These are phyloP conservation scores for Blumeriella jaapii DNA, from an alignment of 2,329 filamentous ascomycete species.

Conservation along the genomic window DNA sequence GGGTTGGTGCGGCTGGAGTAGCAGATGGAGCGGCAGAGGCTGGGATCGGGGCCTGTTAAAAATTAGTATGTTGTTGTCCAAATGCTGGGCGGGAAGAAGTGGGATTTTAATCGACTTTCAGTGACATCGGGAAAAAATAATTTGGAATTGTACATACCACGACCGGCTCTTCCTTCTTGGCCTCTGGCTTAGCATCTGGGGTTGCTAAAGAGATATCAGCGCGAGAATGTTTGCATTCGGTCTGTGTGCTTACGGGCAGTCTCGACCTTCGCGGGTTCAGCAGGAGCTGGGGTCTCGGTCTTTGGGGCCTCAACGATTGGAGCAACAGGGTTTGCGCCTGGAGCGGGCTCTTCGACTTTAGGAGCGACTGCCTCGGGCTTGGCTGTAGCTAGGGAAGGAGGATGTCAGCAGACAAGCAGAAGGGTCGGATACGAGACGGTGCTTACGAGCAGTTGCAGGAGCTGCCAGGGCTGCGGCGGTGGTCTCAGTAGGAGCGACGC, in stretches of 20 bases:
- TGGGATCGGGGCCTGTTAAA: not conserved
- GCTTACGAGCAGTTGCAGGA: conserved; percentile 14
- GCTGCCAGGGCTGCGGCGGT: conserved; percentile 13
- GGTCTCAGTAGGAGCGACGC: conserved; percentile 13
- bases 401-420: conserved; percentile 12
- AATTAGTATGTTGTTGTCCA: no score
- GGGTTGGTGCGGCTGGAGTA: conserved; percentile 10
- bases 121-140: no score
- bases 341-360: conserved; percentile 14
- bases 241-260: conserved; percentile 8
- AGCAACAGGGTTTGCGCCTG: conserved; percentile 5
- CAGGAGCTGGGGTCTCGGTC: conserved; percentile 11
- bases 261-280: conserved; percentile 16
- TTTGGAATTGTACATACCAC: no score
- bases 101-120: no score
- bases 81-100: no score
- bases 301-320: conserved; percentile 10
- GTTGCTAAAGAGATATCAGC: conserved; percentile 5
- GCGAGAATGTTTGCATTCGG: no score
- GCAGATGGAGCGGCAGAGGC: not conserved
- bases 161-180: conserved; percentile 12
- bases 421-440: not conserved
- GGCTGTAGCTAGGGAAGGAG: conserved; percentile 10
- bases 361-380: conserved; percentile 13
- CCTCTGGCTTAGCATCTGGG: conserved; percentile 12